Base-by-base conservation (phyloP, 2,329 filamentous ascomycete species). In the Neocucurbitaria cava region DNA sequence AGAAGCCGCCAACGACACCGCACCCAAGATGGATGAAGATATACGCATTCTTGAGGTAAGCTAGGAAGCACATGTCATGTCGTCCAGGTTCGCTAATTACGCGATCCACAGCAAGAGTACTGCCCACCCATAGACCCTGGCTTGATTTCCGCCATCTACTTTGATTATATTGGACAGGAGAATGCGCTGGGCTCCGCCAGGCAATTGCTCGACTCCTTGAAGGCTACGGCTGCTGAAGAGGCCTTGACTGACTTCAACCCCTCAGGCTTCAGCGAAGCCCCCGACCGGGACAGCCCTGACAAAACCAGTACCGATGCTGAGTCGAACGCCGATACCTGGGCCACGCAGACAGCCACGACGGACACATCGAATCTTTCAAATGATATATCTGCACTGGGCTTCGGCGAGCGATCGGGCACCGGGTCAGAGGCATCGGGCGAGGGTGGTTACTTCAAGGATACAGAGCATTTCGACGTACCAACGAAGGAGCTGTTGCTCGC, bases 171-270 rank as follows among this genome's bases (percentile, higher is more conserved):
- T 64, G 78, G 93, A 17, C 71, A 76, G 2, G 74, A 85, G 20
- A 65, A 82, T 0, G 72, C 77, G 0, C 79, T 87, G 38, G 69
- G 82, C 2, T 77, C 79, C 9, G 86, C 88, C 2, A 83, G 83
- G 26, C 70, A 78, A n/a, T 81, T 83, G 0, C 80, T 97, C 1
- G 81, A 89, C n/a, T 74, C 77, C 1, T 77, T 97, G 13, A 89
- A 89, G 46, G 78, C 85, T 26, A 79, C 83, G 53, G 91, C 89
- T 0, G 72, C 79, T 0, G 76, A 78, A 1, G 89, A 95, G 70
- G 90, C 95, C 68, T 84, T 87, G 15, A 87, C 85, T 9, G 87
- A 87, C 0, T 96, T 96, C 69, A 91, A 95, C 62, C 85, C 90
- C 0, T 91, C 89, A 28, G 91, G 89, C 2, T 85, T 88, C 23